A percentile compares a stretch with the other conserved stretches of the same genome.
These are phyloP conservation scores for Pichia sp. DNA, from an alignment of 1,139 yeast species.

Conservation along the genomic window DNA sequence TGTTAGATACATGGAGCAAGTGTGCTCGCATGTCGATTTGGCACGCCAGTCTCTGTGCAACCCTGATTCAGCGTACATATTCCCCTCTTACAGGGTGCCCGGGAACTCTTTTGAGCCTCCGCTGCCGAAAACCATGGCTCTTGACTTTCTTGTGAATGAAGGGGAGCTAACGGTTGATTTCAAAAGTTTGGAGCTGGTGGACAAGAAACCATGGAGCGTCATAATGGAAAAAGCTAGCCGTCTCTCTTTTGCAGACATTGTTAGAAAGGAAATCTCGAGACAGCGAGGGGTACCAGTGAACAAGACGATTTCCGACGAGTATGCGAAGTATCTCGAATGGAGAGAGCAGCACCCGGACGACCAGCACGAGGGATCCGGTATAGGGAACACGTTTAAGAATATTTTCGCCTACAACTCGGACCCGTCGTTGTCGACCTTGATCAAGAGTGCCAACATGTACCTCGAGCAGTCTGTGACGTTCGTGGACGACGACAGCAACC, in stretches of 20 bases:
- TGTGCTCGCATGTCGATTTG: slow-evolving; percentile 25
- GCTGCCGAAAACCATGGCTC: slow-evolving; percentile 26
- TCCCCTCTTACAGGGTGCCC: slow-evolving; percentile 28
- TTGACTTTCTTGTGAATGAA: slow-evolving; percentile 31
- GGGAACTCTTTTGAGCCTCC: slow-evolving; percentile 26
- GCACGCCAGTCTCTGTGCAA: slow-evolving; percentile 28
- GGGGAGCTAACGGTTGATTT: slow-evolving; percentile 32
- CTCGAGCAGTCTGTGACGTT: slow-evolving; percentile 31
- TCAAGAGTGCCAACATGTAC: slow-evolving; percentile 28
- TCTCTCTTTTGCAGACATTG: slow-evolving; percentile 31
- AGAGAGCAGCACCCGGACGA: slow-evolving; percentile 16
- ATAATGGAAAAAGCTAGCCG: slow-evolving; percentile 25
- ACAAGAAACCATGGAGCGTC: slow-evolving; percentile 31
- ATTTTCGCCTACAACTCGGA: slow-evolving; percentile 24
- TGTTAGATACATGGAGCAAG: slow-evolving; percentile 24
- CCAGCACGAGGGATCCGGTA: slow-evolving; percentile 7
- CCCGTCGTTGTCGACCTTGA: slow-evolving; percentile 28
- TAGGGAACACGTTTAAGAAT: slow-evolving; percentile 8
- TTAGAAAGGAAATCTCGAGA: slow-evolving; percentile 29
- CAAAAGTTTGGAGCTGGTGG: slow-evolving; percentile 27
- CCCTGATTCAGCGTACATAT: slow-evolving; percentile 29
- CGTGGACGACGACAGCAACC: slow-evolving; percentile 25
- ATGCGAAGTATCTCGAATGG: slow-evolving; percentile 27
- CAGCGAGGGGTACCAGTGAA: slow-evolving; percentile 29
- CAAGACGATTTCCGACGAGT: slow-evolving; percentile 31